Conservation (phyloP, 2,329 filamentous ascomycete species). For the Cephalotrichum gorgonifer region DNA sequence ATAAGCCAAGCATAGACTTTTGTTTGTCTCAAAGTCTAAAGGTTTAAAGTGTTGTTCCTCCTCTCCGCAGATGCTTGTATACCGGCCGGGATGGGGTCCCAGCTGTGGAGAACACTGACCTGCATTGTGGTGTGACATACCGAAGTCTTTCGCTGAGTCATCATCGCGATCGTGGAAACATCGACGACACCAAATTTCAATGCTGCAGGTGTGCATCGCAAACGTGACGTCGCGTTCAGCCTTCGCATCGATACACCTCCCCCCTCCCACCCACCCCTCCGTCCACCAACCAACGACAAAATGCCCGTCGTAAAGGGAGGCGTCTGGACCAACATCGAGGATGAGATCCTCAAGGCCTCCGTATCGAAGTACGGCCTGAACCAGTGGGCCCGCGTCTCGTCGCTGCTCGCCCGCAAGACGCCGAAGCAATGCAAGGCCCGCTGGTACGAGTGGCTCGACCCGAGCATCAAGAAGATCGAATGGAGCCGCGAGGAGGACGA, state of each 20-base stretch:
- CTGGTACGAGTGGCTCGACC: conserved; percentile 98
- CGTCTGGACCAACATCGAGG: conserved; percentile 70
- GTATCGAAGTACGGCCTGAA: conserved; percentile 93
- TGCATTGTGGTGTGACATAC: too few species aligned
- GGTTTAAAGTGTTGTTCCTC: too few species aligned
- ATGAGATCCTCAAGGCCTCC: conserved; percentile 94
- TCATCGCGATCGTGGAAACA: background rate
- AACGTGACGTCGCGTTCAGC: background rate
- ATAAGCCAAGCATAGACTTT: too few species aligned
- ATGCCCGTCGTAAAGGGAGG: conserved; percentile 69
- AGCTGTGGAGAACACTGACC: too few species aligned
- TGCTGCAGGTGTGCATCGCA: background rate
- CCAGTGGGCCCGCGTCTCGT: conserved; percentile 98
- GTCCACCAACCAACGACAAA: conserved; percentile 12
- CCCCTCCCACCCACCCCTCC: background rate
- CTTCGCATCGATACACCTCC: background rate
- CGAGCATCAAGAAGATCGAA: conserved; percentile 95
- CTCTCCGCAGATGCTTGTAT: too few species aligned
- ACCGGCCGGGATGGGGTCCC: too few species aligned
- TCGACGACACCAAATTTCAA: background rate
- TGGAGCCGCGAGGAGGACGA: conserved; percentile 99
- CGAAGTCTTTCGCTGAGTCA: background rate
- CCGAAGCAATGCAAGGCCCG: conserved; percentile 98
- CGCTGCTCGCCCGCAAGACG: conserved; percentile 91
- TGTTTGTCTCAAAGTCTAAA: too few species aligned